Conservation (phyloP, 2,329 filamentous ascomycete genomes). For the Alternaria infectoria region DNA sequence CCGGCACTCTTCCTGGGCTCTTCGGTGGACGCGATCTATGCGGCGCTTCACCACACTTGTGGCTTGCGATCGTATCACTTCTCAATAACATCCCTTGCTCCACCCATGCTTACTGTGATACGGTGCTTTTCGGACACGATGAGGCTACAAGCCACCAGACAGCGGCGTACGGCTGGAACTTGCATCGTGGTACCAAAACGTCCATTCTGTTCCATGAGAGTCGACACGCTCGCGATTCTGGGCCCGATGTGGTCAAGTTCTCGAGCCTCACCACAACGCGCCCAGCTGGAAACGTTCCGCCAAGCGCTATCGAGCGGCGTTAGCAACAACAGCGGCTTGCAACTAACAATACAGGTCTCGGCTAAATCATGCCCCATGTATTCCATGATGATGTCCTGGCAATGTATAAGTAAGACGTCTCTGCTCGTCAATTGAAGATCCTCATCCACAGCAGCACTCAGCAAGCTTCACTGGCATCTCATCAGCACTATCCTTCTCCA, state of each 20-base stretch:
- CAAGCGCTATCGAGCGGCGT: not conserved
- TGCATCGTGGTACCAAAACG: not conserved
- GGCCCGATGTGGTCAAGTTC: slow-evolving; percentile 6
- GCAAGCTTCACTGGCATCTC: slow-evolving; percentile 6
- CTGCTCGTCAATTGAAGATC: slow-evolving; percentile 10
- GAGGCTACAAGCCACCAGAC: slow-evolving; percentile 18
- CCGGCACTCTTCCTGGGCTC: not conserved
- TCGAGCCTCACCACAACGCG: not conserved
- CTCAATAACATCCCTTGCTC: slow-evolving; percentile 13
- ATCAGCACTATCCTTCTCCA: slow-evolving; percentile 5
- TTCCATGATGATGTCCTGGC: not conserved
- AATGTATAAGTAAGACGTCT: slow-evolving; percentile 22
- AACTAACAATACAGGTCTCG: slow-evolving; percentile 4
- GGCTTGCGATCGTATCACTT: slow-evolving; percentile 10
- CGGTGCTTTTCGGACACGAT: slow-evolving; percentile 5
- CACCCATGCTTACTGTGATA: slow-evolving; percentile 7
- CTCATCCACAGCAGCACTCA: slow-evolving; percentile 16
- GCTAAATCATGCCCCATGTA: slow-evolving; percentile 2
- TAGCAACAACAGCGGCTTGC: slow-evolving; percentile 10
- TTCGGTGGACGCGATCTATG: slow-evolving; percentile 7
- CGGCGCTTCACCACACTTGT: slow-evolving; percentile 1
- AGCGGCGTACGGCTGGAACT: slow-evolving; percentile 10
- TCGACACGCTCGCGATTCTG: not conserved
- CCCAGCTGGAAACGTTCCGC: not conserved
- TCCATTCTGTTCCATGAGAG: slow-evolving; percentile 7